These are phyloP conservation scores for Tuber indicum DNA, from an alignment of 495 filamentous ascomycete genomes.

Conservation along the genomic window DNA sequence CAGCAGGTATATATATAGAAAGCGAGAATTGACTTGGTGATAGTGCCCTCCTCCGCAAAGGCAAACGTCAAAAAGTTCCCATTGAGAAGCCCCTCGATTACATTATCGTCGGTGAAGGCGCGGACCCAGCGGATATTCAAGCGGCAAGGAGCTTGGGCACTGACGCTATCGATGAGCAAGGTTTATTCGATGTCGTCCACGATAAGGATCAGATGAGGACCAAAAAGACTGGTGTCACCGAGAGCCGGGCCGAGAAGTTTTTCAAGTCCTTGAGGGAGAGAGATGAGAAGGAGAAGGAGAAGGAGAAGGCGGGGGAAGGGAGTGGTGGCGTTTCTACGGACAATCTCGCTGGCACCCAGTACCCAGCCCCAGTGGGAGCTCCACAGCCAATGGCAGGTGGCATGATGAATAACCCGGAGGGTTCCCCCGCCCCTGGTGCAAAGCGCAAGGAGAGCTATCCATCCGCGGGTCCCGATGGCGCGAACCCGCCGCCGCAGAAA, in stretches of 20 bases:
- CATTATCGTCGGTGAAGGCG: neutral
- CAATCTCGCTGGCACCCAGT: neutral
- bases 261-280: neutral
- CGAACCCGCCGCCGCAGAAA: neutral
- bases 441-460: neutral
- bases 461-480: neutral
- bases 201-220: constrained; percentile 1
- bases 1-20: neutral
- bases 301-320: neutral
- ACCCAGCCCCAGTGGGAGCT: neutral
- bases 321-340: neutral
- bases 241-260: constrained; percentile 1
- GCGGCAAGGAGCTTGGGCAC: neutral
- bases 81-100: constrained; percentile 2
- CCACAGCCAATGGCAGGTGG: neutral
- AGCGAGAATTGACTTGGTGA: neutral
- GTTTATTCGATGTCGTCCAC: neutral
- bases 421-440: neutral
- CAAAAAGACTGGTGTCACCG: neutral
- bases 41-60: neutral
- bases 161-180: neutral
- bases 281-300: neutral
- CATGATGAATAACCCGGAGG: neutral
- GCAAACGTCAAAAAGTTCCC: neutral
- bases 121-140: neutral